phyloP scores from a whole-genome alignment of 163 green algal species.

The Chlorella variabilis region DNA sequence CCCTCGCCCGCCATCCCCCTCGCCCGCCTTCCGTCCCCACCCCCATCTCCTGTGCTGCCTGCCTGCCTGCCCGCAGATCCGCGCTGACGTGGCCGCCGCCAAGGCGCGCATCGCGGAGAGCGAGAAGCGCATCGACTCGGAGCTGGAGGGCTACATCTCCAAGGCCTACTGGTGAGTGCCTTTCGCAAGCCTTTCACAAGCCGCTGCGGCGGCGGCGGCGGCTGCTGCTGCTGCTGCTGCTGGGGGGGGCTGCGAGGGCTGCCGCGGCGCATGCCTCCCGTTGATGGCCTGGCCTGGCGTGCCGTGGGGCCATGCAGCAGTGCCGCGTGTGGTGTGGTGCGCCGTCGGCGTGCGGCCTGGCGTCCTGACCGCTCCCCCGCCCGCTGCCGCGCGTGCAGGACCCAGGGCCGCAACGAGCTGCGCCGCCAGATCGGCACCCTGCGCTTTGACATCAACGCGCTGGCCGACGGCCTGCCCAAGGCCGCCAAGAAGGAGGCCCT shows the following conservation, averaged over 20 bases:
- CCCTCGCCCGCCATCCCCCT: no score
- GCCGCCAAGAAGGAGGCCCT: slow-evolving; percentile 78
- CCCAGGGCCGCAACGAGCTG: slow-evolving; percentile 86
- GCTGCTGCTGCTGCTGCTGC: background rate
- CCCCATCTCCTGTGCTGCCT: background rate
- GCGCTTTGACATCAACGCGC: slow-evolving; percentile 86
- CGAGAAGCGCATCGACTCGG: slow-evolving; percentile 76
- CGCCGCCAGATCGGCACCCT: slow-evolving; percentile 82
- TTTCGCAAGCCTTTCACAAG: no score
- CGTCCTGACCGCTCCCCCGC: no score
- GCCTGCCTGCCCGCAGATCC: slow-evolving; percentile 32
- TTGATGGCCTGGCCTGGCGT: no score
- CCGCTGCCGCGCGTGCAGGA: no score
- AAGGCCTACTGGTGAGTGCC: slow-evolving; percentile 89
- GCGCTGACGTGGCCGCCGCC: slow-evolving; percentile 63
- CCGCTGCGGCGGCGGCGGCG: no score
- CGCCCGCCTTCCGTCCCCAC: no score
- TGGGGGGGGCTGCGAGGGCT: background rate
- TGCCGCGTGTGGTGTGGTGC: no score
- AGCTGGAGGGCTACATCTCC: slow-evolving; percentile 70
- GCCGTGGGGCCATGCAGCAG: no score
- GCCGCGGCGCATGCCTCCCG: no score
- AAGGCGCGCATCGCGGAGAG: slow-evolving; percentile 77
- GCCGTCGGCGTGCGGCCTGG: no score
- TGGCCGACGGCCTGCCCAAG: slow-evolving; percentile 72